Base-by-base conservation (phyloP, 257 asterid genomes). In the Gentiana straminea region DNA sequence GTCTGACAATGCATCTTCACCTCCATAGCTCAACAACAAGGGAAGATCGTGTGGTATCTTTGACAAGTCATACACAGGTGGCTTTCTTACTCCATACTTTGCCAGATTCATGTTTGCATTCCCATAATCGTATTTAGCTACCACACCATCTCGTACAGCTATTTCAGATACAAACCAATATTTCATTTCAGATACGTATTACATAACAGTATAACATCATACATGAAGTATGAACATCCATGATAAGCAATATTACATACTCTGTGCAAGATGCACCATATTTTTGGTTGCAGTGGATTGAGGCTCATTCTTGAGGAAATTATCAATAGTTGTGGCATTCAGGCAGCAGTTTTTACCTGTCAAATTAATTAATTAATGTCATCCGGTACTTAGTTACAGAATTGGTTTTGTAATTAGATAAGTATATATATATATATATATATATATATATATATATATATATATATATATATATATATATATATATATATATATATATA, bases 251-350 rank as follows among this genome's bases (percentile, higher is more conserved):
- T 47, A 24, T 10, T 8, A 73, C 89, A 81, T 76, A 90, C 98
- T 82, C 56, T 90, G 96, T 66, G 96, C 82, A 79, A 90, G 34
- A 55, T 90, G 98, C 54, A 86, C 77, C 36, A 82, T 71, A 74
- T 90, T 86, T 76, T 82, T 90, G 0, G 94, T 84, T 0, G 96
- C 68, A 50, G 98, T 86, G 1, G 98, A 64, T 39, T 90, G 98
- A 35, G 94, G 96, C 62, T 82, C 96, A 41, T 86, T 69, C 68
- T 67, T 65, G 73, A 84, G 68, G 60, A 80, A 84, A 24, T 72
- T 9, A 4, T 84, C 80, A 1, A 84, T 73, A 0, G 85, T 80
- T 1, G 97, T 86, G 47, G 73, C 32, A 52, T 82, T 86, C 41
- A 90, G 78, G 64, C 97, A 90, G 7, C 97, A 90, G 10, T 90